phyloP scores from a whole-genome alignment of 2,329 filamentous ascomycete species.

The Xylaria polymorpha region DNA sequence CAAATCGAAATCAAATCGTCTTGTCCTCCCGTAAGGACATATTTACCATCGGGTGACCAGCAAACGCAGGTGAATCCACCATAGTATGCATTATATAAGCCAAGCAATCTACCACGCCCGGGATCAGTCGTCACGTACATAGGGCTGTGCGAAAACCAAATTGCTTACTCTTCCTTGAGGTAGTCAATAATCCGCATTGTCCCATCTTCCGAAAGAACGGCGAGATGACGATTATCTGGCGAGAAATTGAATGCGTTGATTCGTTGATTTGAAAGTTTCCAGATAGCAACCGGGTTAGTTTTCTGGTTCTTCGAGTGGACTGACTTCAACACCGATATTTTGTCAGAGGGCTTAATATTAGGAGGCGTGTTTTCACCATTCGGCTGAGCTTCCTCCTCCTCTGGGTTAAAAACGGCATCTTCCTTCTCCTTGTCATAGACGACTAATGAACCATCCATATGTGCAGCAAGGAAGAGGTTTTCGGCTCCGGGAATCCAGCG shows the following conservation, averaged over 20 bases:
- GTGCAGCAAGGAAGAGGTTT: constrained; percentile 89
- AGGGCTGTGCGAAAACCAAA: constrained; percentile 2
- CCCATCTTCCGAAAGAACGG: constrained; percentile 91
- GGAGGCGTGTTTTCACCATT: constrained; percentile 52
- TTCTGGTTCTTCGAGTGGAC: constrained; percentile 95
- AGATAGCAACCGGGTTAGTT: constrained; percentile 88
- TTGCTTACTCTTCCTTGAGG: constrained; percentile 81
- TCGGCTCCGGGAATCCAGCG: constrained; percentile 95
- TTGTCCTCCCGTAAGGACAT: constrained; percentile 93
- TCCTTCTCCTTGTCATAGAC: constrained; percentile 97
- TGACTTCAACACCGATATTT: constrained; percentile 84
- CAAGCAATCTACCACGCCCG: constrained; percentile 71
- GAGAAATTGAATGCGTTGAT: constrained; percentile 95
- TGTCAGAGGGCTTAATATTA: constrained; percentile 56
- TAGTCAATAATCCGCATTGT: constrained; percentile 92
- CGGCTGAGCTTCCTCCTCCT: constrained; percentile 32
- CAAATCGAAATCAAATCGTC: constrained; percentile 97
- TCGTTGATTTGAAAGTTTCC: constrained; percentile 91
- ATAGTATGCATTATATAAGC: constrained; percentile 91
- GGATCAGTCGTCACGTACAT: constrained; percentile 25
- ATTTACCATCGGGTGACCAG: constrained; percentile 97
- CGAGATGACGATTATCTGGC: constrained; percentile 86
- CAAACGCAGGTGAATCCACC: constrained; percentile 92
- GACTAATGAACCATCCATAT: constrained; percentile 89
- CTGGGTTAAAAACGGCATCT: constrained; percentile 58